These are phyloP conservation scores for Discostella stelligeroides DNA, from an alignment of 108 stramenopile species.

Conservation along the genomic window DNA sequence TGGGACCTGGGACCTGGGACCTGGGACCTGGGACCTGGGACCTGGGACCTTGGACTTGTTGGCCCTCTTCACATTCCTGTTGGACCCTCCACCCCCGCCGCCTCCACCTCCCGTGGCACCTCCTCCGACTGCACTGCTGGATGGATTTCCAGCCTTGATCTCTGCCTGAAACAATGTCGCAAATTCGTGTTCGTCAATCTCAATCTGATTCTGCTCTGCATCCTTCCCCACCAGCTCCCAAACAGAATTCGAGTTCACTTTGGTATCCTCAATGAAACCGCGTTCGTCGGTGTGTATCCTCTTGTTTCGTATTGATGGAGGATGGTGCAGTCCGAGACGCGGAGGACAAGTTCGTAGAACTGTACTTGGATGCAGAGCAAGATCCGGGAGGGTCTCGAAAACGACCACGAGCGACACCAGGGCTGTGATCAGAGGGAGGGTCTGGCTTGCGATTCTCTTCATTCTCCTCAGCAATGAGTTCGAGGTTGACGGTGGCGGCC, in stretches of 20 bases:
- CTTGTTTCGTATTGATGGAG: constrained; percentile 39
- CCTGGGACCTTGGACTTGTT: too few species aligned
- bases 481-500: too few species aligned
- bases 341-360: constrained; percentile 51
- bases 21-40: too few species aligned
- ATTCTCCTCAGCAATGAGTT: too few species aligned
- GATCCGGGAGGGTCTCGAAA: too few species aligned
- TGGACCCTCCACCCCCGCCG: constrained; percentile 19
- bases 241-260: constrained; percentile 77
- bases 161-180: constrained; percentile 80
- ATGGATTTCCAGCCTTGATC: constrained; percentile 41
- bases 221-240: constrained; percentile 85
- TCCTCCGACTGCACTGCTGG: constrained; percentile 11
- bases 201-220: constrained; percentile 67
- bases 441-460: too few species aligned
- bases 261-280: constrained; percentile 74
- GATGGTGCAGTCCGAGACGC: background rate
- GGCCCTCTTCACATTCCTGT: constrained; percentile 48
- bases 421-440: too few species aligned
- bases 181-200: constrained; percentile 87
- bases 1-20: too few species aligned
- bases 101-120: constrained; percentile 1
- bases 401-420: too few species aligned
- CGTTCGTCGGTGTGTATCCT: constrained; percentile 82
- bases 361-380: too few species aligned